Base-by-base conservation (phyloP, 805 yeast genomes). In the Tetrapisispora taiwanensis region DNA sequence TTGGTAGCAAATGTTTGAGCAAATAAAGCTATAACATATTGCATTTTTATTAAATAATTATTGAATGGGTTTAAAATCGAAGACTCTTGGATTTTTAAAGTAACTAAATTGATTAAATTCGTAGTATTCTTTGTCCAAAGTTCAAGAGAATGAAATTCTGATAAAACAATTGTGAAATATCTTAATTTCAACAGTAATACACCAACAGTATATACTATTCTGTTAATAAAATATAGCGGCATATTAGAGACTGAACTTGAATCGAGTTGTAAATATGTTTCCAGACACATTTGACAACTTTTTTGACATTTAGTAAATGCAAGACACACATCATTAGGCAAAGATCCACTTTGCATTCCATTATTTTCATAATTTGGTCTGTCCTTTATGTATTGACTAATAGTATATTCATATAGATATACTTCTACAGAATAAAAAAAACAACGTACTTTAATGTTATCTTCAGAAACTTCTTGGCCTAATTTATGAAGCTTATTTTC, bases 161-260 rank as follows among this genome's bases (percentile, higher is more conserved):
- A 79, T 6, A 78, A 61, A 10, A 78, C 70, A 12, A 79, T 57
- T 12, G 74, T 70, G 38, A 76, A 61, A 58, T 73, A 79, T 27
- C 85, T 60, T 36, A 79, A 58, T 44, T 82, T 68, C 43, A 80
- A 60, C 24, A 80, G 63, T 14, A 61, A 39, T 70, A 79, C 72
- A 6, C 86, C 87, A 0, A 80, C 76, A 0, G 81, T 76, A 53
- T 79, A 79, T n/a, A 79, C 69, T 32, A 78, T 66, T 49, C 85
- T 66, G 2, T 81, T 67, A 24, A 72, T 70, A 49, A 73, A 75
- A 45, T 75, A 71, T 33, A 79, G 61, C 4, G 89, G 89, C 45
- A 76, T 65, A 2, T 71, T 60, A 0, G 81, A 73, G 17, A 81
- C 64, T 15, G 68, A 65, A 14, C 65, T 70, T 6, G 66, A 63